phyloP scores from a whole-genome alignment of 352 stramenopile species.

The Globisporangium nunn region DNA sequence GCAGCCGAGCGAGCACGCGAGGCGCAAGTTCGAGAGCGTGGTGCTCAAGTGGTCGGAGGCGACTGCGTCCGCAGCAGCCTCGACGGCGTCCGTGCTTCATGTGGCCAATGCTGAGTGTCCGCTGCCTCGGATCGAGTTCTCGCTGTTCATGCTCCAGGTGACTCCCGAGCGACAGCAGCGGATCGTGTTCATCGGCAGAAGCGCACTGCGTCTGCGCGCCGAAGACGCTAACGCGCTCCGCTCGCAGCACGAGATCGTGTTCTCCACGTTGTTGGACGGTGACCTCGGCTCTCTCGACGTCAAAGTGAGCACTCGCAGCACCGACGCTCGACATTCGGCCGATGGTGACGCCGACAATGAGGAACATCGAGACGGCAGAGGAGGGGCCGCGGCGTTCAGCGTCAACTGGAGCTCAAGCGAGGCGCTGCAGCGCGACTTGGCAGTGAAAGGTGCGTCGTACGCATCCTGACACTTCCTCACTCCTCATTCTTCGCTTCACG shows the following conservation, averaged over 20 bases:
- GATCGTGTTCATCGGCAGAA: constrained; percentile 29
- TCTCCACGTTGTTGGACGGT: constrained; percentile 24
- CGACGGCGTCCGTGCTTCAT: not conserved
- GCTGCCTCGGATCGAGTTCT: constrained; percentile 18
- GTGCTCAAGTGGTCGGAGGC: constrained; percentile 22
- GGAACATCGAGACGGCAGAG: not conserved
- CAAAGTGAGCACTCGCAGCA: constrained; percentile 16
- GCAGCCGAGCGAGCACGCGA: not conserved
- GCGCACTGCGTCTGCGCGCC: constrained; percentile 20
- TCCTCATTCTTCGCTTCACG: not conserved
- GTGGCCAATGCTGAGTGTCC: not conserved
- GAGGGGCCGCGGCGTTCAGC: constrained; percentile 18
- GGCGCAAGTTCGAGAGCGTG: constrained; percentile 16
- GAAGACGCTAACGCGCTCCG: constrained; percentile 34
- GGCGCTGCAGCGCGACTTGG: constrained; percentile 36
- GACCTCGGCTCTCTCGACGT: constrained; percentile 31
- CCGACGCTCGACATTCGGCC: not conserved
- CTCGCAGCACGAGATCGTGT: constrained; percentile 38
- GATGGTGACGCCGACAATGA: not conserved
- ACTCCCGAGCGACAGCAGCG: not conserved
- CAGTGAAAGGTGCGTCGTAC: constrained; percentile 26
- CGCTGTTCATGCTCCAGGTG: constrained; percentile 24
- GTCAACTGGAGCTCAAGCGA: constrained; percentile 55
- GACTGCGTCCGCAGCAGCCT: not conserved
- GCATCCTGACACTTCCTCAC: not conserved